Percentiles rank a stretch among this genome's conserved stretches.
phyloP scores from a whole-genome alignment of 176 grass and related monocot species.

The Lolium rigidum region DNA sequence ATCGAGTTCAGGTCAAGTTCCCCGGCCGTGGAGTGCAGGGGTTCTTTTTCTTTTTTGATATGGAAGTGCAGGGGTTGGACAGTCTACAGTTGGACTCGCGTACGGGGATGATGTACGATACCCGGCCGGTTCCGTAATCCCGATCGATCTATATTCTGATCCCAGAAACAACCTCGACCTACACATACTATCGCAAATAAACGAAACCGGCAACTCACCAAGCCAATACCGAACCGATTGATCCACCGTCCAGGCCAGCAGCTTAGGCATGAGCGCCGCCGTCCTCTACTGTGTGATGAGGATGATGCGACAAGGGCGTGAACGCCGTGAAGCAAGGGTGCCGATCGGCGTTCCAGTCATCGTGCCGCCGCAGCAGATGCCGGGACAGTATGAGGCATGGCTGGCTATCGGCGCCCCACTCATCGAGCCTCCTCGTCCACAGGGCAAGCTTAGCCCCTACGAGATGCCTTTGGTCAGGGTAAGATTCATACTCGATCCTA shows the following conservation, averaged over 20 bases:
- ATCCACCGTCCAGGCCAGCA: background rate
- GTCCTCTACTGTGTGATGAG: background rate
- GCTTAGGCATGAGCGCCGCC: background rate
- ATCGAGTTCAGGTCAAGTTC: background rate
- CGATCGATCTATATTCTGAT: too few relatives aligned
- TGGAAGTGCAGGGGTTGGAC: too few relatives aligned
- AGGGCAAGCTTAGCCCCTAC: background rate
- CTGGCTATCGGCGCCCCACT: background rate
- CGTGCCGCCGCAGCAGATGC: background rate
- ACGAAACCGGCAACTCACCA: background rate
- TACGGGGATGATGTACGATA: too few relatives aligned
- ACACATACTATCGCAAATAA: too few relatives aligned
- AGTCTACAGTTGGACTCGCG: too few relatives aligned
- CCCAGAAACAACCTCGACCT: too few relatives aligned
- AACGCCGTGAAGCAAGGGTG: background rate
- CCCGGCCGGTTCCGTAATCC: too few relatives aligned
- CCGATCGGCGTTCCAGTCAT: background rate
- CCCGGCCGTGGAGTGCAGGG: too few relatives aligned
- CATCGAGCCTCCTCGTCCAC: background rate
- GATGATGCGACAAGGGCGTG: background rate
- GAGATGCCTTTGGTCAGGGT: background rate
- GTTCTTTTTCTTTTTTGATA: too few relatives aligned
- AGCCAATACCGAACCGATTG: background rate
- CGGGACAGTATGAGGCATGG: background rate
- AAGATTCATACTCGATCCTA: background rate